Percentiles rank a stretch among this genome's conserved stretches.
phyloP scores from a whole-genome alignment of 441 rosid genomes.

The Erodium texanum region DNA sequence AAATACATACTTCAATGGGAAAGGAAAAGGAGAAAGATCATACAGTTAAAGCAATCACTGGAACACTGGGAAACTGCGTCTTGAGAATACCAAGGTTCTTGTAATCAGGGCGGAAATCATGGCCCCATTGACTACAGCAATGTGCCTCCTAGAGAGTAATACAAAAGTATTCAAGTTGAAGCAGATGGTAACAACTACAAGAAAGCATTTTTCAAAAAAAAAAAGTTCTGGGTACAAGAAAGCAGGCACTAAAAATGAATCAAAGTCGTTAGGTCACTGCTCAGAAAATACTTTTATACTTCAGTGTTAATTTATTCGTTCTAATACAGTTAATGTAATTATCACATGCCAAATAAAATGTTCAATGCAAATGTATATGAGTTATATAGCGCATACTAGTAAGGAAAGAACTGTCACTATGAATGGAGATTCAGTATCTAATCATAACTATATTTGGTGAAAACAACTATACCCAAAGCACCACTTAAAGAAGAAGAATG shows the following conservation, averaged over 20 bases:
- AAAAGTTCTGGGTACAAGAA: background rate
- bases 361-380: too few relatives aligned
- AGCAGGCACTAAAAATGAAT: background rate
- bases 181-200: background rate
- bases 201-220: background rate
- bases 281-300: too few relatives aligned
- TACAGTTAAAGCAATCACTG: slow-evolving; percentile 91
- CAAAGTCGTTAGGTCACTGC: too few relatives aligned
- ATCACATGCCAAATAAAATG: background rate
- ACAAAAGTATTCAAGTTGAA: slow-evolving; percentile 18
- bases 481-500: background rate
- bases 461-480: background rate
- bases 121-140: slow-evolving; percentile 99
- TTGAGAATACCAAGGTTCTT: slow-evolving; percentile 87
- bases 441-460: background rate
- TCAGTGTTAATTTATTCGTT: too few relatives aligned
- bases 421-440: background rate
- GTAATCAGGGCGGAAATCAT: slow-evolving; percentile 98
- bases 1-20: background rate
- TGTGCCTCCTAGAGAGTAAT: slow-evolving; percentile 85
- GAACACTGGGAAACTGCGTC: slow-evolving; percentile 85
- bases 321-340: too few relatives aligned
- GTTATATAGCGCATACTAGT: background rate
- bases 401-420: background rate
- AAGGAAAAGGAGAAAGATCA: slow-evolving; percentile 17